These are phyloP conservation scores for Trametes sp. DNA, from an alignment of 1,284 basidiomycete genomes.

Conservation along the genomic window DNA sequence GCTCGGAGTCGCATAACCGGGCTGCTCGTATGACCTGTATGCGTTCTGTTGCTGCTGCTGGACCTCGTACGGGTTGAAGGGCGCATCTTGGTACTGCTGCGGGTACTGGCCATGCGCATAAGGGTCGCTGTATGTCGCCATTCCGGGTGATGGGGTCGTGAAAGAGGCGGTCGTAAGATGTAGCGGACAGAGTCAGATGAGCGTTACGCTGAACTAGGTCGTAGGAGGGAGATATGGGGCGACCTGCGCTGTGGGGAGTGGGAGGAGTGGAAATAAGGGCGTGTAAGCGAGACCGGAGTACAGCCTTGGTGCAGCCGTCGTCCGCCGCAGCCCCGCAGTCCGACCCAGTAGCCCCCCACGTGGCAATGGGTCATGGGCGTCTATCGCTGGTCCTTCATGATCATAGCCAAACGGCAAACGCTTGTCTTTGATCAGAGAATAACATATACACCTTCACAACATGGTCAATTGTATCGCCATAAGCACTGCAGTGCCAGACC, in stretches of 20 bases:
- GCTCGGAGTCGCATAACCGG: slow-evolving; percentile 49
- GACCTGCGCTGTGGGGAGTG: slow-evolving; percentile 21
- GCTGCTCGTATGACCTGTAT: slow-evolving; percentile 47
- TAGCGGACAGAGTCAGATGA: neutral
- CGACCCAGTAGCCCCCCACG: slow-evolving; percentile 14
- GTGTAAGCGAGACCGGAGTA: slow-evolving; percentile 12
- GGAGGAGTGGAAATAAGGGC: slow-evolving; percentile 20
- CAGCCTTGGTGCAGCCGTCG: slow-evolving; percentile 27
- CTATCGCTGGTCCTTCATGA: no score
- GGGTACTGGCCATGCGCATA: slow-evolving; percentile 48
- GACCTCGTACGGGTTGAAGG: slow-evolving; percentile 58
- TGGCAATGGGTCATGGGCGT: neutral
- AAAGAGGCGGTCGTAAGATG: slow-evolving; percentile 1
- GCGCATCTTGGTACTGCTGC: slow-evolving; percentile 48
- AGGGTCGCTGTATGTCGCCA: slow-evolving; percentile 59
- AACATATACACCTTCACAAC: no score
- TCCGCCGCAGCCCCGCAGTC: slow-evolving; percentile 16
- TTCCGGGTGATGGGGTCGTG: slow-evolving; percentile 24
- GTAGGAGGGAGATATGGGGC: slow-evolving; percentile 14
- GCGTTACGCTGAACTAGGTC: neutral
- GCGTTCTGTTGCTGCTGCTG: slow-evolving; percentile 50
- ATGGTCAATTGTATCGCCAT: no score
- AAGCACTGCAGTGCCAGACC: neutral
- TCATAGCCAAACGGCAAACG: no score
- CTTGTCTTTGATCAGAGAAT: no score